Evolutionary conservation across 2,329 filamentous ascomycete species (phyloP).

Genomic region (Exophiala sp.): DNA sequence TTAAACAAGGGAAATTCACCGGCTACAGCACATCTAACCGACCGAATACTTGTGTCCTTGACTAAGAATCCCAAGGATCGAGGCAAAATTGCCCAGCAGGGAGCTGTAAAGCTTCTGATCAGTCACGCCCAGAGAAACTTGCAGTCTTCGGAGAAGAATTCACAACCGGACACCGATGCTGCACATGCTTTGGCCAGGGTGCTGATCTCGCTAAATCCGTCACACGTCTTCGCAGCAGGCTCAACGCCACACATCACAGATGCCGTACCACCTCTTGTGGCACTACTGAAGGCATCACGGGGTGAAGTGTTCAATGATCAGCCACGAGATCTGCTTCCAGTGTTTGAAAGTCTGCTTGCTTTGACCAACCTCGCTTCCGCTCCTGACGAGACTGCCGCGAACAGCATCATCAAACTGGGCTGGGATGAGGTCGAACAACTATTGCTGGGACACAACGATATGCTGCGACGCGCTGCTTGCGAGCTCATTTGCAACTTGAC

Average conservation of each 20-base stretch:
- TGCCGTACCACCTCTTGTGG: slow-evolving; percentile 76
- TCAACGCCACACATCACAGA: slow-evolving; percentile 67
- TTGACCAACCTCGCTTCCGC: slow-evolving; percentile 86
- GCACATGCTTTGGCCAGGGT: slow-evolving; percentile 81
- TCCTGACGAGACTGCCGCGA: slow-evolving; percentile 48
- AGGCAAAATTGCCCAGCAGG: slow-evolving; percentile 83
- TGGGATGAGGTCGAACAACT: slow-evolving; percentile 80
- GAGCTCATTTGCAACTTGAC: slow-evolving; percentile 87
- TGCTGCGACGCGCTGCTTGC: slow-evolving; percentile 76
- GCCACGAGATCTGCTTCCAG: slow-evolving; percentile 74
- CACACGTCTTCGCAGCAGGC: slow-evolving; percentile 78
- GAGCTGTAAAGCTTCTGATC: slow-evolving; percentile 81
- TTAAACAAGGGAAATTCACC: slow-evolving; percentile 69
- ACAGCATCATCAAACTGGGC: slow-evolving; percentile 69
- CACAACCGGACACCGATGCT: slow-evolving; percentile 50
- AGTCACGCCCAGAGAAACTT: slow-evolving; percentile 52
- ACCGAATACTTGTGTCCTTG: slow-evolving; percentile 73
- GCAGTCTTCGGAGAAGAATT: slow-evolving; percentile 14
- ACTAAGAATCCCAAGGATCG: slow-evolving; percentile 71
- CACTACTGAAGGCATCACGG: slow-evolving; percentile 59
- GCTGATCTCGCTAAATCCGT: slow-evolving; percentile 79
- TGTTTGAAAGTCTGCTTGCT: slow-evolving; percentile 86
- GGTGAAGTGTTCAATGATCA: slow-evolving; percentile 36
- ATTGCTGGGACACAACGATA: slow-evolving; percentile 69
- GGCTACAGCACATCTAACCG: slow-evolving; percentile 67